A percentile compares a stretch with the other conserved stretches of the same genome.
These are phyloP conservation scores for Glebionis coronaria DNA, from an alignment of 129 eudicot genomes.

Conservation along the genomic window DNA sequence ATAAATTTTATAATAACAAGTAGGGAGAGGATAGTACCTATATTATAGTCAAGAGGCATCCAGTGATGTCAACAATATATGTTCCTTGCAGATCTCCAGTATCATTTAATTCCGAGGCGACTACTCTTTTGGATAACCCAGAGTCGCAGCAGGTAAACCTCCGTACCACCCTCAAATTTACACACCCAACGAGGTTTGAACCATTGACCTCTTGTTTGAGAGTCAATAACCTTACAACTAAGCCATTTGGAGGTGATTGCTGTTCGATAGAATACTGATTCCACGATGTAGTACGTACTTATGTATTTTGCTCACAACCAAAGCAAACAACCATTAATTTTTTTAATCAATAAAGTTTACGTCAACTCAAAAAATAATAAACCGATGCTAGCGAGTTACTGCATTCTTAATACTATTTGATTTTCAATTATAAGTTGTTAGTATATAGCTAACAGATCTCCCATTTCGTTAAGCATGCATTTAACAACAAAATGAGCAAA, in stretches of 20 bases:
- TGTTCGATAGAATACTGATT: too few species aligned
- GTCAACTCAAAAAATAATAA: background rate
- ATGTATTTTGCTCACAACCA: background rate
- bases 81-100: too few species aligned
- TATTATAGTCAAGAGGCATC: slow-evolving; percentile 12
- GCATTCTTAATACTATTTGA: too few species aligned
- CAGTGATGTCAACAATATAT: background rate
- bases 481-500: too few species aligned
- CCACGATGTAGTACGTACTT: background rate
- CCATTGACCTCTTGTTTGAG: too few species aligned
- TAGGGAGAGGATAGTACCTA: background rate
- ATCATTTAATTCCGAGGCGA: too few species aligned
- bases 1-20: background rate
- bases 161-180: too few species aligned
- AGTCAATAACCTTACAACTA: too few species aligned
- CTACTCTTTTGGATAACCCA: too few species aligned
- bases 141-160: too few species aligned
- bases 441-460: background rate
- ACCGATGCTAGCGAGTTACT: background rate
- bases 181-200: too few species aligned
- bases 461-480: background rate
- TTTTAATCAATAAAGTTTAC: background rate
- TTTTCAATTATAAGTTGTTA: background rate
- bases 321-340: background rate
- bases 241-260: too few species aligned